These are phyloP conservation scores for Aspergillus ellipticus DNA, from an alignment of 495 filamentous ascomycete species.

Conservation along the genomic window DNA sequence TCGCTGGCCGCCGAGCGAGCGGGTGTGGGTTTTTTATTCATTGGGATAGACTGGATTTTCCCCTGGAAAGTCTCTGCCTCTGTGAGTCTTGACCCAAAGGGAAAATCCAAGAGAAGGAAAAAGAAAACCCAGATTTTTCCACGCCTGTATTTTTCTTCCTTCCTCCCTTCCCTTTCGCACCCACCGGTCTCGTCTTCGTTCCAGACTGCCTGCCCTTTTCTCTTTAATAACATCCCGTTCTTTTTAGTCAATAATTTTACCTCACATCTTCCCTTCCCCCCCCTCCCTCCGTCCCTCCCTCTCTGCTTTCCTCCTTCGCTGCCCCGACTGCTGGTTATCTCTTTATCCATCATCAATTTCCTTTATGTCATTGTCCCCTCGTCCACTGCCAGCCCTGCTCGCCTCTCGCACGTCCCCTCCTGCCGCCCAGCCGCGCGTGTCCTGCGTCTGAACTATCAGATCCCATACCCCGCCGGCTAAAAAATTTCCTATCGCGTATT, in stretches of 20 bases:
- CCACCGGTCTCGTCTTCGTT: too few species aligned
- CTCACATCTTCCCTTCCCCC: slow-evolving; percentile 32
- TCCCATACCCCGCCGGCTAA: slow-evolving; percentile 17
- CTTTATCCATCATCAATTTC: slow-evolving; percentile 37
- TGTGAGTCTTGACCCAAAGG: slow-evolving; percentile 1
- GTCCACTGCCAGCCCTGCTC: slow-evolving; percentile 11
- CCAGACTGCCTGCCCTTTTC: not conserved
- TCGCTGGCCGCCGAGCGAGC: not conserved
- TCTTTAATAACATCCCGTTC: slow-evolving; percentile 18
- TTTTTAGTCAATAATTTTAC: slow-evolving; percentile 49
- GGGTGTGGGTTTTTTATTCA: not conserved
- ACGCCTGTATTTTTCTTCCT: slow-evolving; percentile 2
- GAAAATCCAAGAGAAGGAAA: not conserved
- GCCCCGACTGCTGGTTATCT: slow-evolving; percentile 29
- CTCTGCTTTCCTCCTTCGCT: not conserved
- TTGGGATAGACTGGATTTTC: slow-evolving; percentile 4
- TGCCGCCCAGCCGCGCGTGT: slow-evolving; percentile 47
- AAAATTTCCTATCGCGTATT: slow-evolving; percentile 7
- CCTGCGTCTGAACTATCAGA: slow-evolving; percentile 29
- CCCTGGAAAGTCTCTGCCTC: slow-evolving; percentile 1
- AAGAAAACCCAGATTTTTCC: slow-evolving; percentile 19
- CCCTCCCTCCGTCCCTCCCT: not conserved
- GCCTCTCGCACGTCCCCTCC: slow-evolving; percentile 32
- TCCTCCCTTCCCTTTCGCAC: not conserved
- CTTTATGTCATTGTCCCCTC: slow-evolving; percentile 45